phyloP scores from a whole-genome alignment of 2,329 filamentous ascomycete genomes.

The Setomelanomma holmii region DNA sequence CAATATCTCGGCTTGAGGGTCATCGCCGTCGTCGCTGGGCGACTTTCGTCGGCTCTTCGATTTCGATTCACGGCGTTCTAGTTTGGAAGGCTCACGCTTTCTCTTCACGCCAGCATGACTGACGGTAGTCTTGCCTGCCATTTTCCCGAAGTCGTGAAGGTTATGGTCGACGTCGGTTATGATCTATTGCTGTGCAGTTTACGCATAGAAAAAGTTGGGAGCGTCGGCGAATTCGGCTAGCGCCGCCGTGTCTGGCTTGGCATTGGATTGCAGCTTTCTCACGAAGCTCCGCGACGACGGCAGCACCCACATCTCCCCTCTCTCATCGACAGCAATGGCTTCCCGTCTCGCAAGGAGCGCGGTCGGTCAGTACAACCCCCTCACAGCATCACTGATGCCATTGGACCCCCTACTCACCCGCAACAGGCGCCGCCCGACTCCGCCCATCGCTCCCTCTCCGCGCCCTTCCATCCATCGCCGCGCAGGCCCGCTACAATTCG shows the following conservation, averaged over 20 bases:
- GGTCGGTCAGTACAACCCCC: constrained; percentile 73
- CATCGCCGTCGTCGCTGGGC: constrained; percentile 44
- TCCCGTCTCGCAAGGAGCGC: constrained; percentile 96
- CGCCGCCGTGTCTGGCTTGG: constrained; percentile 27
- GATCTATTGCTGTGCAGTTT: not conserved
- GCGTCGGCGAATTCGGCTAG: constrained; percentile 32
- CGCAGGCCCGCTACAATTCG: constrained; percentile 74
- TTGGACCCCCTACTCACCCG: constrained; percentile 48
- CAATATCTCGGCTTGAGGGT: constrained; percentile 71
- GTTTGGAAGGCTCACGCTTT: constrained; percentile 48
- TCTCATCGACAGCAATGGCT: constrained; percentile 78
- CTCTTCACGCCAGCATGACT: constrained; percentile 50
- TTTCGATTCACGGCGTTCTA: constrained; percentile 49
- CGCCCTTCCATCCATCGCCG: constrained; percentile 75
- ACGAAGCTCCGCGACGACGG: constrained; percentile 26
- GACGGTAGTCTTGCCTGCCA: constrained; percentile 44
- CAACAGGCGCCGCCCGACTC: constrained; percentile 84
- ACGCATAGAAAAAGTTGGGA: constrained; percentile 31
- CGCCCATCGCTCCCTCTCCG: constrained; percentile 77
- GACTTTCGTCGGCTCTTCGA: constrained; percentile 44
- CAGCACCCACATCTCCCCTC: constrained; percentile 46
- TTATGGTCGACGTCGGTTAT: not conserved
- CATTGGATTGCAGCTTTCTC: constrained; percentile 24
- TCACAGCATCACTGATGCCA: constrained; percentile 43
- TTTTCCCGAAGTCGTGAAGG: constrained; percentile 16